Percentiles rank a stretch among this genome's conserved stretches.
These are phyloP conservation scores for Flammula alnicola DNA, from an alignment of 1,284 basidiomycete genomes.

Conservation along the genomic window DNA sequence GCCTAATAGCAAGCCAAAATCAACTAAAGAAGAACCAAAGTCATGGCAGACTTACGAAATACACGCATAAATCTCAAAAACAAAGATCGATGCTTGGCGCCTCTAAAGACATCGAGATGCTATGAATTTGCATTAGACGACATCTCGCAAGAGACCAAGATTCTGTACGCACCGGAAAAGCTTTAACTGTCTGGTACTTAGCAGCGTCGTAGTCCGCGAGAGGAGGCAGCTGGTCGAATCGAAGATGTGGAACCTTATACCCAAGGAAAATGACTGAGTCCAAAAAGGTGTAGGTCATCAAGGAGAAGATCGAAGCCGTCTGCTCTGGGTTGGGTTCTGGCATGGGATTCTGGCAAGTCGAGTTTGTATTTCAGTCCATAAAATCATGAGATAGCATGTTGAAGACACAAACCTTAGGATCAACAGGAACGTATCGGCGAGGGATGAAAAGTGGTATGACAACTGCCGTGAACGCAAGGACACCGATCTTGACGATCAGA, in stretches of 20 bases:
- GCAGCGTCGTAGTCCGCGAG: constrained; percentile 60
- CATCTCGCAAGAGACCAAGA: background rate
- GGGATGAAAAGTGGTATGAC: constrained; percentile 43
- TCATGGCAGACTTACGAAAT: constrained; percentile 16
- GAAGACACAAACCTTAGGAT: constrained; percentile 20
- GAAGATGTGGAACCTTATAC: constrained; percentile 43
- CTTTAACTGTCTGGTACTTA: constrained; percentile 32
- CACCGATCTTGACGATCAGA: constrained; percentile 40
- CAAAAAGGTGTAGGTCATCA: constrained; percentile 61
- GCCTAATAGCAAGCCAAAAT: constrained; percentile 1
- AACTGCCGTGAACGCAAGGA: constrained; percentile 37
- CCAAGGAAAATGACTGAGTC: constrained; percentile 51
- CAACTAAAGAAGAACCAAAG: background rate
- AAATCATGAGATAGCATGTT: background rate
- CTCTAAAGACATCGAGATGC: constrained; percentile 43
- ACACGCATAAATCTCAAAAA: constrained; percentile 18
- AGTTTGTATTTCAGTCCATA: background rate
- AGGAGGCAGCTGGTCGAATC: constrained; percentile 51
- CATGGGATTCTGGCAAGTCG: constrained; percentile 41
- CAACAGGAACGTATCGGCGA: constrained; percentile 38
- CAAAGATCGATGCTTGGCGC: constrained; percentile 15
- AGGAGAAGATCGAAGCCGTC: constrained; percentile 59
- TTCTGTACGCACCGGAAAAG: constrained; percentile 18
- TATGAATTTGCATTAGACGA: constrained; percentile 15
- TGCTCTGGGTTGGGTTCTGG: constrained; percentile 62